A percentile compares a stretch with the other conserved stretches of the same genome.
phyloP scores from a whole-genome alignment of 192 early-diverging fungal genomes.

The Gryganskiella cystojenkinii region DNA sequence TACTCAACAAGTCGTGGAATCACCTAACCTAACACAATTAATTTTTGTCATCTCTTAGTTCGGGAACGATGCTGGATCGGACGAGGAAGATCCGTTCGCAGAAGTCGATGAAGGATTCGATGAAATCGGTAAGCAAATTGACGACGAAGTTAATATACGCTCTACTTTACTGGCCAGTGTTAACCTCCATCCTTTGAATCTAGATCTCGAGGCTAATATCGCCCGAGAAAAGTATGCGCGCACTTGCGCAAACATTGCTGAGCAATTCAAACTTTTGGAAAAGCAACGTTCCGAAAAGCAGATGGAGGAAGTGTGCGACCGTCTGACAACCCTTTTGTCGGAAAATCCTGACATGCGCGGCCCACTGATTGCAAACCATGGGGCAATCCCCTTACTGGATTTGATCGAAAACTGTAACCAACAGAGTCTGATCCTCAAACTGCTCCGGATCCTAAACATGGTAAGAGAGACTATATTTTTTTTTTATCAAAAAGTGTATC shows the following conservation, averaged over 20 bases:
- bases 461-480: slow-evolving; percentile 7
- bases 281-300: slow-evolving; percentile 24
- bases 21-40: too few species aligned
- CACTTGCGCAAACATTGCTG: slow-evolving; percentile 36
- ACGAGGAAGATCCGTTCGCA: slow-evolving; percentile 63
- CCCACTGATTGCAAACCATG: slow-evolving; percentile 58
- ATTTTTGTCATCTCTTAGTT: slow-evolving; percentile 9
- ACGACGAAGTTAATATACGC: too few species aligned
- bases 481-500: too few species aligned
- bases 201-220: slow-evolving; percentile 60
- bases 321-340: slow-evolving; percentile 33
- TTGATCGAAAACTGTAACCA: slow-evolving; percentile 54
- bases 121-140: slow-evolving; percentile 57
- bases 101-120: slow-evolving; percentile 62
- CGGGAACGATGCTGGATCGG: slow-evolving; percentile 54
- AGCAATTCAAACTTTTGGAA: slow-evolving; percentile 48
- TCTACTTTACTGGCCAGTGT: too few species aligned
- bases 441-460: slow-evolving; percentile 55
- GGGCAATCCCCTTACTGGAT: slow-evolving; percentile 58
- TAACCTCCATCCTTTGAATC: background rate
- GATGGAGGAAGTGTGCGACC: slow-evolving; percentile 38
- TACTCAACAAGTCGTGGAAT: too few species aligned
- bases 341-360: slow-evolving; percentile 58
- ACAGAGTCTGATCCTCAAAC: slow-evolving; percentile 30
- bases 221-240: slow-evolving; percentile 56